Evolutionary conservation across 2,329 filamentous ascomycete species (phyloP).

Genomic region (Cladosporium colombiae): DNA sequence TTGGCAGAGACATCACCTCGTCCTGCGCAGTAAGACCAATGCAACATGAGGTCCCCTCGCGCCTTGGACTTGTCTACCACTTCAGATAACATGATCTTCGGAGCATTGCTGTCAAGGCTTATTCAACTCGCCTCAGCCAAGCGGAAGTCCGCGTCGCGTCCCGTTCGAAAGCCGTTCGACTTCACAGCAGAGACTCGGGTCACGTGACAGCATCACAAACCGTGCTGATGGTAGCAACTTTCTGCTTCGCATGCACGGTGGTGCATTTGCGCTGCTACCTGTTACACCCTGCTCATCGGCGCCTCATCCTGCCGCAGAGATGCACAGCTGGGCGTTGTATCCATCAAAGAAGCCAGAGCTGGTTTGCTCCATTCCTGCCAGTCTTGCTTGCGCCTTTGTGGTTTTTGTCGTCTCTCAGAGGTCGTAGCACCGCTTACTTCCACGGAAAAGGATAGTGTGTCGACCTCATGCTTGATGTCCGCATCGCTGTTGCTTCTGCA

Average conservation of each 20-base stretch:
- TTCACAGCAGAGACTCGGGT: background rate
- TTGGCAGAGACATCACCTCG: conserved; percentile 10
- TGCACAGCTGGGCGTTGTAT: background rate
- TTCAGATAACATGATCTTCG: background rate
- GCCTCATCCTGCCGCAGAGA: background rate
- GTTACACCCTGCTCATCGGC: background rate
- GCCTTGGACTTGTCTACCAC: background rate
- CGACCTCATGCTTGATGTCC: background rate
- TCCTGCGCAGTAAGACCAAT: background rate
- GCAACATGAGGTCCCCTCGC: background rate
- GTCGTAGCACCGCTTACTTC: background rate
- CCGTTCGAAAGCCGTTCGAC: background rate
- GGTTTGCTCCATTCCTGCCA: no score
- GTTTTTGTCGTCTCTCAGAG: background rate
- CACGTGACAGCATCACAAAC: background rate
- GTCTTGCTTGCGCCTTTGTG: background rate
- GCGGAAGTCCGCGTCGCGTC: background rate
- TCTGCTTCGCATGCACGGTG: background rate
- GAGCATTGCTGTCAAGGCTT: background rate
- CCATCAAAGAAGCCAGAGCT: background rate
- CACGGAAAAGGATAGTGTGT: background rate
- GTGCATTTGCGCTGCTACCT: background rate
- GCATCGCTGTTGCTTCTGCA: background rate
- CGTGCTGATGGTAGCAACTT: background rate
- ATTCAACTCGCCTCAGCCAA: background rate